phyloP scores from a whole-genome alignment of 768 basidiomycete species.

The Mycena polygramma region DNA sequence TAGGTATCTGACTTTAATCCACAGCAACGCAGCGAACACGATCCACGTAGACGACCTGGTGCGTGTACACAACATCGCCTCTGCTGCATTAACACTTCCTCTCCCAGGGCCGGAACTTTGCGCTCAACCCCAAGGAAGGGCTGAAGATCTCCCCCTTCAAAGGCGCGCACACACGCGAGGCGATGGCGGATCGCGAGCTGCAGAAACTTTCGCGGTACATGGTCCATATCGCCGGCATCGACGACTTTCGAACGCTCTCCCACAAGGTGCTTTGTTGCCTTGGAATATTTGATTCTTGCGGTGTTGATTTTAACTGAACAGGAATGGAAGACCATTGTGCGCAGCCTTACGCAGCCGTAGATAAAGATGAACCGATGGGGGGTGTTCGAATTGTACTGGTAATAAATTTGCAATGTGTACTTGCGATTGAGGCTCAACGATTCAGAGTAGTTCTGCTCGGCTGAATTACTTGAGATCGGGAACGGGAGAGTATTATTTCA shows the following conservation, averaged over 20 bases:
- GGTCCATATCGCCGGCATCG: slow-evolving; percentile 67
- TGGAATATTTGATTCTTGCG: not conserved
- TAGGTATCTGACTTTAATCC: not conserved
- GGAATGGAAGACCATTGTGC: slow-evolving; percentile 67
- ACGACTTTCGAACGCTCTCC: slow-evolving; percentile 73
- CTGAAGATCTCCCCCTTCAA: slow-evolving; percentile 89
- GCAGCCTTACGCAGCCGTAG: slow-evolving; percentile 48
- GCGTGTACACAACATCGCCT: slow-evolving; percentile 33
- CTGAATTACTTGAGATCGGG: too few species aligned
- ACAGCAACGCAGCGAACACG: slow-evolving; percentile 77
- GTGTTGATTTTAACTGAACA: slow-evolving; percentile 37
- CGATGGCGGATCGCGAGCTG: slow-evolving; percentile 77
- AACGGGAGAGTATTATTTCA: slow-evolving; percentile 3
- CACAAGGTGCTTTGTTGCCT: slow-evolving; percentile 69
- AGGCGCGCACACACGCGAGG: slow-evolving; percentile 76
- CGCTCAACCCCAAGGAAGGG: slow-evolving; percentile 86
- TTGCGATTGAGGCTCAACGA: too few species aligned
- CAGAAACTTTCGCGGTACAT: slow-evolving; percentile 75
- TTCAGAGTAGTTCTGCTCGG: too few species aligned
- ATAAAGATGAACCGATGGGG: not conserved
- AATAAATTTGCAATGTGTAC: not conserved
- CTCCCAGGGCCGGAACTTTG: slow-evolving; percentile 86
- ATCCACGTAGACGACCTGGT: slow-evolving; percentile 92
- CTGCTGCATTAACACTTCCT: slow-evolving; percentile 1
- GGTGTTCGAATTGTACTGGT: not conserved